Conservation (phyloP, 1,139 yeast genomes). For the Nakaseomyces glabratus region DNA sequence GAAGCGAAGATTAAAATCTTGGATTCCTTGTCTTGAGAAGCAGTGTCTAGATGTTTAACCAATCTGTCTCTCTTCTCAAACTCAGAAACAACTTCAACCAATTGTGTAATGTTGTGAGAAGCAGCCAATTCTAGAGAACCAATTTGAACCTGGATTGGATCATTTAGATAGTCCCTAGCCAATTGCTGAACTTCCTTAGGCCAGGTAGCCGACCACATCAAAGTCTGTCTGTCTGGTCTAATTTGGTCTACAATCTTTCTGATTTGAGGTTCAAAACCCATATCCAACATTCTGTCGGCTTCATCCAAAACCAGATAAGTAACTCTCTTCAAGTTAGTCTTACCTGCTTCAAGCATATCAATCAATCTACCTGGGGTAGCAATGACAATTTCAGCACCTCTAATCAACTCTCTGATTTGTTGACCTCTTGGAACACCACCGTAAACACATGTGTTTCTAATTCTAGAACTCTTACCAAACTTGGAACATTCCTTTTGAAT, state of each 20-base stretch:
- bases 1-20: constrained; percentile 86
- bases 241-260: constrained; percentile 91
- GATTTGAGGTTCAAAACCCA: constrained; percentile 97
- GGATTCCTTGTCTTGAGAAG: constrained; percentile 67
- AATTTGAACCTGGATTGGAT: constrained; percentile 91
- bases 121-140: constrained; percentile 96
- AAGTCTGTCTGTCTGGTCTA: constrained; percentile 95
- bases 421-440: constrained; percentile 99
- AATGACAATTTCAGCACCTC: constrained; percentile 92
- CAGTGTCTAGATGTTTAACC: constrained; percentile 72
- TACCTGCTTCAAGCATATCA: constrained; percentile 92
- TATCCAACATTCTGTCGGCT: constrained; percentile 93
- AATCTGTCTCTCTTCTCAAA: constrained; percentile 92
- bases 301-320: constrained; percentile 95
- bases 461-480: constrained; percentile 84
- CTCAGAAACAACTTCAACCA: constrained; percentile 84
- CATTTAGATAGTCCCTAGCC: constrained; percentile 82
- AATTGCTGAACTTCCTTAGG: constrained; percentile 93
- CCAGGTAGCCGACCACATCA: constrained; percentile 99
- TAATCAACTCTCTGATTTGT: constrained; percentile 87
- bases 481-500: constrained; percentile 93
- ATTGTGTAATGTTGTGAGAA: constrained; percentile 89
- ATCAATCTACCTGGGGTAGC: constrained; percentile 99
- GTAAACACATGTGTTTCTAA: constrained; percentile 94
- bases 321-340: constrained; percentile 91